Evolutionary conservation across 345 rosid genomes (phyloP).

Genomic region (Bruguiera parviflora): DNA sequence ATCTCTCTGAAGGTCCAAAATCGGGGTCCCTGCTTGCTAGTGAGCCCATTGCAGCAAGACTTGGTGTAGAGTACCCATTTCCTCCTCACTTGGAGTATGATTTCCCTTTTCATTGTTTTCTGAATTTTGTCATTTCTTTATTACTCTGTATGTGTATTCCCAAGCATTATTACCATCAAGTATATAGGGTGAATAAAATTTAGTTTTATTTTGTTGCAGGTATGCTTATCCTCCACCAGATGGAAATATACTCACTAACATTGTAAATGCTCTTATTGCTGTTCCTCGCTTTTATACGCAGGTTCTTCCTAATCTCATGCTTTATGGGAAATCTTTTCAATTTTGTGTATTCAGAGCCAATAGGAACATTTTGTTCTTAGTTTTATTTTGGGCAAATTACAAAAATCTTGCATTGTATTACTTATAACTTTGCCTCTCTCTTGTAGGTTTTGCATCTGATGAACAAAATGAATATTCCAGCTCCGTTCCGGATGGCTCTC

Average conservation of each 20-base stretch:
- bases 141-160: neutral
- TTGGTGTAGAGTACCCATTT: constrained; percentile 87
- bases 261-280: constrained; percentile 91
- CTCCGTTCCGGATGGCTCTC: constrained; percentile 88
- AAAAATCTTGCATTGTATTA: neutral
- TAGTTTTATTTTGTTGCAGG: constrained; percentile 39
- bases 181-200: neutral
- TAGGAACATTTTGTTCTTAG: neutral
- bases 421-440: constrained; percentile 7
- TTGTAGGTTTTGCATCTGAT: constrained; percentile 85
- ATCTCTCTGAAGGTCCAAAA: constrained; percentile 29
- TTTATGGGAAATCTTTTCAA: neutral
- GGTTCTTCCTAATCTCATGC: constrained; percentile 39
- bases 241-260: constrained; percentile 93
- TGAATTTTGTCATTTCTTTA: neutral
- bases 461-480: constrained; percentile 99
- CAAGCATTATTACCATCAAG: neutral
- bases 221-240: constrained; percentile 96
- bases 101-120: constrained; percentile 5
- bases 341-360: neutral
- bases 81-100: constrained; percentile 90
- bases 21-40: constrained; percentile 31
- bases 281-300: constrained; percentile 94
- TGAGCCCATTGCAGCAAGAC: constrained; percentile 80
- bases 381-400: constrained; percentile 2